Percentiles rank a stretch among this genome's conserved stretches.
Conservation (phyloP, 176 grass and related monocot genomes). For the Luzula sylvatica region DNA sequence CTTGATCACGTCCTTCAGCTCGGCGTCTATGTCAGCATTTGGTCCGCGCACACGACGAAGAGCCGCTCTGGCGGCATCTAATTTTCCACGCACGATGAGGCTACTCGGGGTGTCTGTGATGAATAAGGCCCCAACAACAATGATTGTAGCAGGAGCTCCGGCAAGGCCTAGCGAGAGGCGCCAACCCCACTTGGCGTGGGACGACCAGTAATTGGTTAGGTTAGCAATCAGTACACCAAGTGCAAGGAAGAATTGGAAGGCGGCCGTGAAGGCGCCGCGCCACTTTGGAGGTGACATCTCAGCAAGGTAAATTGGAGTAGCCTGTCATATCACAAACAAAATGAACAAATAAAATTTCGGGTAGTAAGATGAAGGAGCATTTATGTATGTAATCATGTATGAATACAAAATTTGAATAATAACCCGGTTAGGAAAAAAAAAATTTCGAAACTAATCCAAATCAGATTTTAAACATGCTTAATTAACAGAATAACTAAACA, state of each 20-base stretch:
- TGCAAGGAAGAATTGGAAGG: slow-evolving; percentile 67
- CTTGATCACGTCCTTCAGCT: slow-evolving; percentile 37
- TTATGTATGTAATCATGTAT: no score
- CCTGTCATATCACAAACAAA: no score
- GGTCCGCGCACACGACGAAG: slow-evolving; percentile 42
- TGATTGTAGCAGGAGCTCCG: slow-evolving; percentile 39
- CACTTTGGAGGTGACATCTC: slow-evolving; percentile 60
- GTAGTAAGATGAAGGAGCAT: no score
- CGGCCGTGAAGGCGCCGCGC: slow-evolving; percentile 43
- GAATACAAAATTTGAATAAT: no score
- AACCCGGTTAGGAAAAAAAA: no score
- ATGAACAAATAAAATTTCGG: no score
- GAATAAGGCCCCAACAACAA: slow-evolving; percentile 52
- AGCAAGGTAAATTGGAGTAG: slow-evolving; percentile 35
- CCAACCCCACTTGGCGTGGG: slow-evolving; percentile 44
- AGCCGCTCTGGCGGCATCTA: slow-evolving; percentile 36
- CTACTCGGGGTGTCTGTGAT: slow-evolving; percentile 80
- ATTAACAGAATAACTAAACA: no score
- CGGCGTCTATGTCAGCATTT: slow-evolving; percentile 50
- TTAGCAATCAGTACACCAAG: slow-evolving; percentile 37
- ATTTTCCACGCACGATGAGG: slow-evolving; percentile 39
- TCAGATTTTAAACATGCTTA: no score
- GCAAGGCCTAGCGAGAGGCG: slow-evolving; percentile 78
- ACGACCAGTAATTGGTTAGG: slow-evolving; percentile 46
- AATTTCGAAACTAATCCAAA: no score